Percentiles rank a stretch among this genome's conserved stretches.
These are phyloP conservation scores for Dactylonectria estremocensis DNA, from an alignment of 2,329 filamentous ascomycete species.

Conservation along the genomic window DNA sequence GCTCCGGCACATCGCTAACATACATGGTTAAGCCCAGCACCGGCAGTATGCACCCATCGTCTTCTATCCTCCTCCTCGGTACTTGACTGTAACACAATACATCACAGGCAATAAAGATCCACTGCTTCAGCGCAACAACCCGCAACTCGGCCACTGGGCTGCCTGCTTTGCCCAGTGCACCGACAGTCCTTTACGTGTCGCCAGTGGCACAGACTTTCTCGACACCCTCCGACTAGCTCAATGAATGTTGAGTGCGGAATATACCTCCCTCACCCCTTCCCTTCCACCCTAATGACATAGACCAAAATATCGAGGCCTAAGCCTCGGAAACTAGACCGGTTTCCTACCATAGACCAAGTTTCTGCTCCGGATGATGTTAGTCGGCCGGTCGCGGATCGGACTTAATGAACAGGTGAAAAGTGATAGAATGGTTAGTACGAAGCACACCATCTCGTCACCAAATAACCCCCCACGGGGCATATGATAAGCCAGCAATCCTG, in stretches of 20 bases:
- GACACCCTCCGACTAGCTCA: background rate
- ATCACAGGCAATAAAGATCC: background rate
- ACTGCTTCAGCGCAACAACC: conserved; percentile 28
- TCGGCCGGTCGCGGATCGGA: conserved; percentile 32
- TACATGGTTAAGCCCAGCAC: conserved; percentile 6
- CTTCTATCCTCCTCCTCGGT: background rate
- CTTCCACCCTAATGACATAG: no score
- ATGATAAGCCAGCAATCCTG: conserved; percentile 13
- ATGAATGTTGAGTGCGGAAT: background rate
- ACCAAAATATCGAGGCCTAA: no score
- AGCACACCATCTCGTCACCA: background rate
- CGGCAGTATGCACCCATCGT: background rate
- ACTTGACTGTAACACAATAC: background rate
- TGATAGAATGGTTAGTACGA: background rate
- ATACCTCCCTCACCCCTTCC: background rate
- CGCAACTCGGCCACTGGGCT: conserved; percentile 8
- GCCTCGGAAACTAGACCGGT: background rate
- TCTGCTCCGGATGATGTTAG: background rate
- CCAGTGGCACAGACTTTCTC: conserved; percentile 10
- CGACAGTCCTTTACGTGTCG: background rate
- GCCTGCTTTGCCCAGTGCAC: background rate
- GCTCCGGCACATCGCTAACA: conserved; percentile 4
- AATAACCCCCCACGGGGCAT: conserved; percentile 16
- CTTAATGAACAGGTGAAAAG: conserved; percentile 1
- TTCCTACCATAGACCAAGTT: background rate